Conservation (phyloP, 352 stramenopile species). For the Phytophthora pinifolia region DNA sequence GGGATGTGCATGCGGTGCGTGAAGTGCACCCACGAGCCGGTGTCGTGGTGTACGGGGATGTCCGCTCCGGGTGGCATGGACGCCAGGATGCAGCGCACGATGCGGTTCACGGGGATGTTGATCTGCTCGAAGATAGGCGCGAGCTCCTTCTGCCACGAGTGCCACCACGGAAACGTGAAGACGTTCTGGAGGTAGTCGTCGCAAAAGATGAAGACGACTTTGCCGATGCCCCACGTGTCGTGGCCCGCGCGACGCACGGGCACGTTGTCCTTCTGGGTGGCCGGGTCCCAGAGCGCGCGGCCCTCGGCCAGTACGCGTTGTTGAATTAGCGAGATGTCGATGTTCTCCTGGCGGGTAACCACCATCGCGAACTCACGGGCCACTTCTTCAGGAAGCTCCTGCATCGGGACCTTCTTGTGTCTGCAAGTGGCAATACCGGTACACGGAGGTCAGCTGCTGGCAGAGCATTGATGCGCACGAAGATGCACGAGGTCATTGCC, state of each 20-base stretch:
- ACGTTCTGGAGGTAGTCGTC: conserved; percentile 97
- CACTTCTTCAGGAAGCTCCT: conserved; percentile 48
- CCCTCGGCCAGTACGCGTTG: conserved; percentile 51
- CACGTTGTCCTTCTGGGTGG: conserved; percentile 87
- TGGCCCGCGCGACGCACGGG: conserved; percentile 93
- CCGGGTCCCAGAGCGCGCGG: conserved; percentile 63
- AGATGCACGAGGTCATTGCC: too few relatives aligned
- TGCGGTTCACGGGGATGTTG: conserved; percentile 70
- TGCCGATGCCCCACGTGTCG: conserved; percentile 98
- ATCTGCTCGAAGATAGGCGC: conserved; percentile 91
- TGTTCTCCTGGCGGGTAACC: conserved; percentile 51
- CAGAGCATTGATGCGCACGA: conserved; percentile 2
- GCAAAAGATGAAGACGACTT: conserved; percentile 98
- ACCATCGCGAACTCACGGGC: conserved; percentile 50
- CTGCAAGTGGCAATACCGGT: too few relatives aligned
- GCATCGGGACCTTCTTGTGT: conserved; percentile 72
- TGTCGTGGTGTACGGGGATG: conserved; percentile 98
- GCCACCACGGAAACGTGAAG: conserved; percentile 95
- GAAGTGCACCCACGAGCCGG: conserved; percentile 94
- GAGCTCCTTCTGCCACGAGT: conserved; percentile 77
- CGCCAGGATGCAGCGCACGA: conserved; percentile 96
- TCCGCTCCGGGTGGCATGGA: conserved; percentile 93
- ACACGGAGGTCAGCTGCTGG: neutral
- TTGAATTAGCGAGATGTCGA: conserved; percentile 70
- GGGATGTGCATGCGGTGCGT: conserved; percentile 97